Evolutionary conservation across 305 asterid genomes (phyloP).

Genomic region (Fraxinus baroniana): DNA sequence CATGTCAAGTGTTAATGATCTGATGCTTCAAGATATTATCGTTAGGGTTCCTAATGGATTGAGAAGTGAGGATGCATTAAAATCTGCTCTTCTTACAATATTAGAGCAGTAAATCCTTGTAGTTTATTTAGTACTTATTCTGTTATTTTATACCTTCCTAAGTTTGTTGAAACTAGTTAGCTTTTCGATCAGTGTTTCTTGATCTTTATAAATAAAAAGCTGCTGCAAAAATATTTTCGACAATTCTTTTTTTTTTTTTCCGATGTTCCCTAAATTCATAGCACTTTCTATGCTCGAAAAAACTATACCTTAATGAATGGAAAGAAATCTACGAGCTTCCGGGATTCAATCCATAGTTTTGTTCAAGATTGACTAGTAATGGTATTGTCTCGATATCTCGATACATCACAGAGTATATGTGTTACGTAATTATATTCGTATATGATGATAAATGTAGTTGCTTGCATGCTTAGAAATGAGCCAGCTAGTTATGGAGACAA

Average conservation of each 20-base stretch:
- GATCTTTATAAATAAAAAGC: neutral
- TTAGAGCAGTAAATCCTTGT: conserved; percentile 21
- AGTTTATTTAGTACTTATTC: neutral
- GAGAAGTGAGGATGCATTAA: conserved; percentile 39
- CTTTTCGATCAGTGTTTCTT: neutral
- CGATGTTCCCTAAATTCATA: neutral
- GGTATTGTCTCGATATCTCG: neutral
- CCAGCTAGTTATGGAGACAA: neutral
- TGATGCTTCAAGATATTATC: conserved; percentile 77
- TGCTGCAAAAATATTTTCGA: neutral
- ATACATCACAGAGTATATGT: too few species aligned
- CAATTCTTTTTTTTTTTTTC: neutral
- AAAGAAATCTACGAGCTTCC: neutral
- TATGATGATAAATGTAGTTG: neutral
- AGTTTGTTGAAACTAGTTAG: neutral
- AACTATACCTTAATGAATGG: neutral
- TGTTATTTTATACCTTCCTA: neutral
- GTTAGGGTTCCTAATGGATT: conserved; percentile 43
- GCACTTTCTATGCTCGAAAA: neutral
- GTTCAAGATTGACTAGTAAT: neutral
- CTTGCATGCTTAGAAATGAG: neutral
- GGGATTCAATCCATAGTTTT: neutral
- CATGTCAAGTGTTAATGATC: conserved; percentile 60
- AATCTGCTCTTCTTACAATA: conserved; percentile 47
- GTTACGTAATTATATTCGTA: neutral